phyloP scores from a whole-genome alignment of 2,329 filamentous ascomycete genomes.

The Fusarium udum region DNA sequence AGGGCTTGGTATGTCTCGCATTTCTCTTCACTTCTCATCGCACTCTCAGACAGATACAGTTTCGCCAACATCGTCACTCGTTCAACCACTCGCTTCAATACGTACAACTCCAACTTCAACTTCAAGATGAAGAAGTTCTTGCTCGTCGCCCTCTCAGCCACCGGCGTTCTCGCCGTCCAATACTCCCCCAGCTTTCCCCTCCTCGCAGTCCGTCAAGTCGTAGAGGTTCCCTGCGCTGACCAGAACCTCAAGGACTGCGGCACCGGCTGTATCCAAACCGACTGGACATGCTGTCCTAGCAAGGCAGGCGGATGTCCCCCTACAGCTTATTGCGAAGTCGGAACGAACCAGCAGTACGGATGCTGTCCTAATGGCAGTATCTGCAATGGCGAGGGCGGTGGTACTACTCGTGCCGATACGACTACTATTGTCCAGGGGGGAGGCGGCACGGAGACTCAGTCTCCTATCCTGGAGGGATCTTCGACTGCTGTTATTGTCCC shows the following conservation, averaged over 20 bases:
- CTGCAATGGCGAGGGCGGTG: slow-evolving; percentile 43
- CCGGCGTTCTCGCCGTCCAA: slow-evolving; percentile 29
- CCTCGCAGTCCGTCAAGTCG: slow-evolving; percentile 34
- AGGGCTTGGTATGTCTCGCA: slow-evolving; percentile 13
- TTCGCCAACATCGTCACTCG: neutral
- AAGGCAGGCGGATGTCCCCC: slow-evolving; percentile 42
- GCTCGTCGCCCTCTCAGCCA: slow-evolving; percentile 36
- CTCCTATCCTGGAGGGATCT: slow-evolving; percentile 17
- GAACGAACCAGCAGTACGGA: slow-evolving; percentile 39
- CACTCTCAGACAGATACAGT: neutral
- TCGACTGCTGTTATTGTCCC: slow-evolving; percentile 8
- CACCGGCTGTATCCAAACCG: slow-evolving; percentile 40
- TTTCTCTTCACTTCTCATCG: neutral
- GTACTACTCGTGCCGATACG: slow-evolving; percentile 22
- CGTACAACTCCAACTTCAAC: neutral
- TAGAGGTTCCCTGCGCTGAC: slow-evolving; percentile 37
- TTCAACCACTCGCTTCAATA: neutral
- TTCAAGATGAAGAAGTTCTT: slow-evolving; percentile 41
- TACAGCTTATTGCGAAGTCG: slow-evolving; percentile 38
- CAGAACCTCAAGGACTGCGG: slow-evolving; percentile 43
- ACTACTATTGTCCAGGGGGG: slow-evolving; percentile 8
- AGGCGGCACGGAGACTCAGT: neutral
- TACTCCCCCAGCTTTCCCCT: slow-evolving; percentile 22
- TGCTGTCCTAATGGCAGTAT: slow-evolving; percentile 45
- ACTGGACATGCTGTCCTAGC: slow-evolving; percentile 47